Conservation (phyloP, 257 asterid genomes). For the Ehretia macrophylla region DNA sequence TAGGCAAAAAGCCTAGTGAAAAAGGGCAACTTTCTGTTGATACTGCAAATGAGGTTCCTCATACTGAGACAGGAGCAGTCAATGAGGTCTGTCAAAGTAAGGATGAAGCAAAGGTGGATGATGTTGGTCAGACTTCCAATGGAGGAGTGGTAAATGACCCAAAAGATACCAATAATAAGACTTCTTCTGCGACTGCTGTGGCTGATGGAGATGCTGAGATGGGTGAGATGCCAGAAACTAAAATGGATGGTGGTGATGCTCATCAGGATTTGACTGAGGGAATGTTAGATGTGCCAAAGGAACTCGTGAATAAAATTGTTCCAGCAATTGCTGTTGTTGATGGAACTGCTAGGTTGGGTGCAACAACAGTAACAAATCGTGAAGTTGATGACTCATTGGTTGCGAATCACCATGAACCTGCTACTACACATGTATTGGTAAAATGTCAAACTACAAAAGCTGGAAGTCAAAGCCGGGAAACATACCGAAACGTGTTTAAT, state of each 20-base stretch:
- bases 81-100: constrained; percentile 18
- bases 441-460: constrained; percentile 37
- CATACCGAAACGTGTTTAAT: constrained; percentile 32
- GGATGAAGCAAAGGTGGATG: constrained; percentile 21
- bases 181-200: constrained; percentile 1
- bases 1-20: constrained; percentile 23
- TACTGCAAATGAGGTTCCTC: constrained; percentile 37
- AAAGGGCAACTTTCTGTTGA: constrained; percentile 28
- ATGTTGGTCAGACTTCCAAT: constrained; percentile 26
- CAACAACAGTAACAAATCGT: constrained; percentile 20
- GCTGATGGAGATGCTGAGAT: constrained; percentile 10
- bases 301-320: constrained; percentile 9
- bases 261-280: constrained; percentile 26
- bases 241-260: constrained; percentile 31
- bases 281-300: constrained; percentile 22
- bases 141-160: constrained; percentile 25
- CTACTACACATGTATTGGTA: constrained; percentile 44
- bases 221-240: constrained; percentile 19
- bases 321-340: constrained; percentile 6
- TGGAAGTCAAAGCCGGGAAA: constrained; percentile 50
- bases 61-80: constrained; percentile 16
- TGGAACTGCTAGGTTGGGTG: constrained; percentile 15
- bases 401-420: constrained; percentile 43
- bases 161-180: constrained; percentile 10
- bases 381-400: constrained; percentile 34